Evolutionary conservation across 768 basidiomycete genomes (phyloP), one percentile per base, ranked within the genome.

Genomic region (Suillus bovinus): DNA sequence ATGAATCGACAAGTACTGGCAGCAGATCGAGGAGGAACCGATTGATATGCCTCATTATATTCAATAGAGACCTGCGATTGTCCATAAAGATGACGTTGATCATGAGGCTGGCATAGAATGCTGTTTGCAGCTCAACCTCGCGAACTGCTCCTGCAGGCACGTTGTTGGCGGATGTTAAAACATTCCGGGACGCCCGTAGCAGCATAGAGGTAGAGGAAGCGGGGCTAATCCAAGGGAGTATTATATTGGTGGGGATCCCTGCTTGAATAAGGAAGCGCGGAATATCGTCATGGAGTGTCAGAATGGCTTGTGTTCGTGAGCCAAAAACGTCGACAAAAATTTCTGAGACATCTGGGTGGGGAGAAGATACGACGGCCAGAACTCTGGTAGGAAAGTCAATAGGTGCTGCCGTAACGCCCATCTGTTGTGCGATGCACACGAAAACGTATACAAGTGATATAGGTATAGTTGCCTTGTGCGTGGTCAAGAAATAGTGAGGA

Each of bases 401-500:
- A 0, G 87, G 86, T 5, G 76, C 77, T 0, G 85, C 85, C 9
- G 69, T 64, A 20, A 89, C 74, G 29, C 81, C 84, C 0, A 88
- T 69, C 38, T 84, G 79, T 17, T 79, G 77, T 20, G 80, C 80
- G 49, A 89, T 72, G 20, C 81, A 79, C 14, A 84, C 79, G 63
- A 87, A 89, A 27, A 86, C 68, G 71, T 84, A 85, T 42, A 82
- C 82, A 47, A 89, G 75, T 13, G 85, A 85, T 54, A 89, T 81
- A 0, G 87, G 87, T 49, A 89, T 79, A 0, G 85, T 82, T 27
- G 71, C 71, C 61, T 78, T 84, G 66, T 81, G 73, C 1, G 78
- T 77, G 1, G 75, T 77, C 24, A 89, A 77, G 67, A 87, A 86
- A 59, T 74, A 69, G 64, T 88, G 86, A 20, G 88, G 86, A 64